A percentile compares a stretch with the other conserved stretches of the same genome.
These are phyloP conservation scores for Plasmodium vivax DNA, from an alignment of 169 alveolate species.

Conservation along the genomic window DNA sequence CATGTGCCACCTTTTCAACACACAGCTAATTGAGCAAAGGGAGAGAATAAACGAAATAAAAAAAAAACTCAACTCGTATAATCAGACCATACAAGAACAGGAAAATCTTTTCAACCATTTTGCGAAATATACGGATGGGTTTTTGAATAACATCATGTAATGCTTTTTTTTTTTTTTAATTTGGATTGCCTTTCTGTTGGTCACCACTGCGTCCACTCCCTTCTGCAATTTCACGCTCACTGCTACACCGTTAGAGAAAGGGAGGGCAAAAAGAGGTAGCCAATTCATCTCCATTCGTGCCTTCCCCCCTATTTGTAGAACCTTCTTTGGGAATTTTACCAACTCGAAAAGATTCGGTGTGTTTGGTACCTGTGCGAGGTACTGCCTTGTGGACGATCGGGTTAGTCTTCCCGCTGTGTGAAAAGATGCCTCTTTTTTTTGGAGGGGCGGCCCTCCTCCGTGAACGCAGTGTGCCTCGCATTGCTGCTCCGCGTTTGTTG, in stretches of 20 bases:
- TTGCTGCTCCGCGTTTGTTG: too few relatives aligned
- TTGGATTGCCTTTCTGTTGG: not conserved
- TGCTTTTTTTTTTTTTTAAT: conserved; percentile 1
- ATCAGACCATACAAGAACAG: conserved; percentile 50
- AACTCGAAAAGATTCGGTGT: conserved; percentile 13
- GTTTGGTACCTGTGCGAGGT: conserved; percentile 28
- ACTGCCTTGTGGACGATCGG: conserved; percentile 45
- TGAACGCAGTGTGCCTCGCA: not conserved
- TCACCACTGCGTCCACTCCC: not conserved
- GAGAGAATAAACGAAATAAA: conserved; percentile 50
- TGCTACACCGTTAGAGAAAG: not conserved
- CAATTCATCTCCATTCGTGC: not conserved
- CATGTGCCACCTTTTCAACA: conserved; percentile 36
- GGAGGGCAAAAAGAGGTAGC: not conserved
- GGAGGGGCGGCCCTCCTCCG: not conserved
- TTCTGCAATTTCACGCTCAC: not conserved
- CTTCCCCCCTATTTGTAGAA: not conserved
- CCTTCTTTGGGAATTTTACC: conserved; percentile 31
- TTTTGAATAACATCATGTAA: conserved; percentile 46
- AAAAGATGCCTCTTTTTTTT: not conserved
- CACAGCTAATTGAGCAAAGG: conserved; percentile 54
- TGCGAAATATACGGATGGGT: conserved; percentile 49
- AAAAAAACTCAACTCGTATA: conserved; percentile 45
- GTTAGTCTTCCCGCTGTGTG: not conserved
- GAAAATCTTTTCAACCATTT: conserved; percentile 31